Base-by-base conservation (phyloP, 768 basidiomycete genomes). In the Boletus pseudo-olivaceus region DNA sequence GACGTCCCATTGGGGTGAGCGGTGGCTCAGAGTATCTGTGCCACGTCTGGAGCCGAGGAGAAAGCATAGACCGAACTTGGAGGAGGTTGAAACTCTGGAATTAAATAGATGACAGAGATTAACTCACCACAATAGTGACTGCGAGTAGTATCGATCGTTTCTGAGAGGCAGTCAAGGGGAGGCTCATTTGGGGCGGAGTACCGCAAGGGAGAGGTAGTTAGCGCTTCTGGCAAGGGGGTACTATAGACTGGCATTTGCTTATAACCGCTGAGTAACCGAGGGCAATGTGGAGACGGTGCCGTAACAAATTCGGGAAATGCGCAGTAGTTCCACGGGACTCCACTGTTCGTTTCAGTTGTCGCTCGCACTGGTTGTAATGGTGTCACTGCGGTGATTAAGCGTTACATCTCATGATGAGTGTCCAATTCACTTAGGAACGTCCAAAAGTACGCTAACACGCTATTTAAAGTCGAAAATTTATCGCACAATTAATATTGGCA, bases 101-200 rank as follows among this genome's bases (percentile, higher is more conserved):
- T 15, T 11, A 20, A 14, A 33, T 10, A 17, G 14, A 27, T 3
- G 4, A 17, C 7, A 17, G 5, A 1, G n/a, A 32, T 1, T 7
- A 8, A 56, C 67, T 56, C n/a, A 71, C 67, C 33, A 69, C 19
- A 12, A 69, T 40, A 38, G 66, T 46, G 49, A 59, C 35, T 3
- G 69, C 68, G 17, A 69, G 57, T 0, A 71, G 45, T 27, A 70
- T 41, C 10, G 68, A 67, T 12, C 68, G 66, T 42, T 63, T 71
- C 47, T 71, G 68, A 26, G 68, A 62, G 6, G 66, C 42, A 8
- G 68, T 68, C 23, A 67, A 37, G 8, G 67, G 61, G 51, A 67
- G 20, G 34, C 46, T n/a, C 68, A 69, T 69, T 5, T 27, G 19
- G 46, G 40, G 26, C 5, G 32, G 43, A 38, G 9, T 20, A 23